A percentile compares a stretch with the other conserved stretches of the same genome.
Evolutionary conservation across 75 land plant species (phyloP).

Genomic region (Selaginella tamariscina): DNA sequence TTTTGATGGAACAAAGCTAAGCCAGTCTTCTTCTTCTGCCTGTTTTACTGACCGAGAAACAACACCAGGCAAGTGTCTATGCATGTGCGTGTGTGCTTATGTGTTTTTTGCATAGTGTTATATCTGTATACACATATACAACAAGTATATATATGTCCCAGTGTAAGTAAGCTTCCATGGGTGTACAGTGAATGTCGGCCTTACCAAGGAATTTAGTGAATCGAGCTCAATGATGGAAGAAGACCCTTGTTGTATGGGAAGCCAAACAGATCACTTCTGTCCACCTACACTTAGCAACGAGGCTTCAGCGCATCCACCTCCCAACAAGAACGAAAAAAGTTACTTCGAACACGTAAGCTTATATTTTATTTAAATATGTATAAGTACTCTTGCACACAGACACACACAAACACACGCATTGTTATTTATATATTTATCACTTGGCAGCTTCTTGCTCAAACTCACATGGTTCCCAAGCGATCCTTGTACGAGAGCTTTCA

Average conservation of each 20-base stretch:
- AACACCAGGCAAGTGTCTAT: not conserved
- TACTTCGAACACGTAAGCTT: not conserved
- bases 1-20: not conserved
- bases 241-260: not conserved
- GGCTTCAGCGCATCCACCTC: not conserved
- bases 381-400: too few relatives aligned
- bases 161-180: too few relatives aligned
- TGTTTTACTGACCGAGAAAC: too few relatives aligned
- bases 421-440: too few relatives aligned
- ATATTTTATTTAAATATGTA: not conserved
- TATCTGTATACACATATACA: too few relatives aligned
- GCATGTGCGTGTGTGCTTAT: too few relatives aligned
- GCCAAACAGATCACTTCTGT: not conserved
- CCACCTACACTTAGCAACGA: not conserved
- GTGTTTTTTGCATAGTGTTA: too few relatives aligned
- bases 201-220: not conserved
- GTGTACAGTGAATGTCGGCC: too few relatives aligned
- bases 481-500: not conserved
- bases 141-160: too few relatives aligned
- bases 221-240: not conserved
- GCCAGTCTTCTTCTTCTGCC: not conserved
- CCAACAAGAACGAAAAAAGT: not conserved
- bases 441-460: not conserved
- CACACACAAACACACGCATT: too few relatives aligned
- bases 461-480: not conserved